phyloP scores from a whole-genome alignment of 2,329 filamentous ascomycete species.

The Fusarium continuum region DNA sequence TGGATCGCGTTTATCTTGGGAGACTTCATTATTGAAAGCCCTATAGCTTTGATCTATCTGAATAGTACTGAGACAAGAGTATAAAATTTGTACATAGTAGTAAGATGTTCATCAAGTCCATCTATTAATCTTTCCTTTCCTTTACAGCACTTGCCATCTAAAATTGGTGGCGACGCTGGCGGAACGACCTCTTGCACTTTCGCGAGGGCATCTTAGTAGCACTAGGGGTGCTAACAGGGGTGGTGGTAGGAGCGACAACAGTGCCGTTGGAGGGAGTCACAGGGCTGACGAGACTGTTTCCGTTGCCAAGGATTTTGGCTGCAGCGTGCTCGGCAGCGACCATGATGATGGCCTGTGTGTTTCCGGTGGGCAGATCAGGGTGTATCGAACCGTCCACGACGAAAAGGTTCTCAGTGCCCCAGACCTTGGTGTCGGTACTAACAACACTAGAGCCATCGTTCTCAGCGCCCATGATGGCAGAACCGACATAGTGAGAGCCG shows the following conservation, averaged over 20 bases:
- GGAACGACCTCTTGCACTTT: constrained; percentile 10
- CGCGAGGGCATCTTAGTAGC: constrained; percentile 9
- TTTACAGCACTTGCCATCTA: not conserved
- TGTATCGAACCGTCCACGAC: constrained; percentile 75
- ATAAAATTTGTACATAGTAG: constrained; percentile 21
- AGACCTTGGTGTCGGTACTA: constrained; percentile 70
- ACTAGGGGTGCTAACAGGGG: not conserved
- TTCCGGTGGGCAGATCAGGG: constrained; percentile 73
- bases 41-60: constrained; percentile 6
- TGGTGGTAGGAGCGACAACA: not conserved
- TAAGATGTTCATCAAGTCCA: not conserved
- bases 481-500: constrained; percentile 65
- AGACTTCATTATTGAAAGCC: not conserved
- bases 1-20: not conserved
- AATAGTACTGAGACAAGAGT: constrained; percentile 7
- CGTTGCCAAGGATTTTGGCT: constrained; percentile 28
- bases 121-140: not conserved
- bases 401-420: constrained; percentile 73
- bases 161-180: not conserved
- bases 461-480: constrained; percentile 67
- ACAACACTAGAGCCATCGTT: constrained; percentile 67
- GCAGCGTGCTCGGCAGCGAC: constrained; percentile 70
- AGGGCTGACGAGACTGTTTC: constrained; percentile 6
- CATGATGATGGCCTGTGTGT: constrained; percentile 73
- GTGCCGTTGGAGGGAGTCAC: constrained; percentile 11